phyloP scores from a whole-genome alignment of 495 filamentous ascomycete species.

The Thermochaetoides thermophila region DNA sequence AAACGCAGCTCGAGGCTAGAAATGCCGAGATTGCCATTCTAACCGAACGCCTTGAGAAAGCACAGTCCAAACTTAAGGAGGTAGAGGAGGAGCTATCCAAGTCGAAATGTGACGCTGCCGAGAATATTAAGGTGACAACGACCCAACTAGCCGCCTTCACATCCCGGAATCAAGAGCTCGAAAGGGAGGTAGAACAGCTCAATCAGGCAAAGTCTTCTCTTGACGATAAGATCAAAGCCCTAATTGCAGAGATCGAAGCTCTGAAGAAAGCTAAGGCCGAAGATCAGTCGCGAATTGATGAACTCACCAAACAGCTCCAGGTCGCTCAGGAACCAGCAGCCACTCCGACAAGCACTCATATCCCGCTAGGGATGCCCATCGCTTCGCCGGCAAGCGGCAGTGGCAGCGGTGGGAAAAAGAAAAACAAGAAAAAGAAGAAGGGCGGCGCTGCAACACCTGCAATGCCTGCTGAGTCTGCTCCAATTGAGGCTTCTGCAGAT shows the following conservation, averaged over 20 bases:
- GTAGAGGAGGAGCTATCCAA: constrained; percentile 37
- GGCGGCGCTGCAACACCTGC: constrained; percentile 29
- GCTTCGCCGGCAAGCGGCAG: constrained; percentile 4
- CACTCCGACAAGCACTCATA: too few species aligned
- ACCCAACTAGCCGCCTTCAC: constrained; percentile 12
- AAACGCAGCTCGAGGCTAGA: constrained; percentile 33
- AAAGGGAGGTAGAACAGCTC: constrained; percentile 18
- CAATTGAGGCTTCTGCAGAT: constrained; percentile 13
- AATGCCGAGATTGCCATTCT: constrained; percentile 32
- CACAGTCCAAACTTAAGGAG: constrained; percentile 35
- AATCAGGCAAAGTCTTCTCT: constrained; percentile 18
- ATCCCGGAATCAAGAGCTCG: constrained; percentile 24
- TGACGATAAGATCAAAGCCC: constrained; percentile 16
- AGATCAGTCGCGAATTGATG: constrained; percentile 17
- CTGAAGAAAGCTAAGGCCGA: constrained; percentile 22
- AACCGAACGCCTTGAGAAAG: constrained; percentile 35
- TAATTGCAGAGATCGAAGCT: constrained; percentile 22
- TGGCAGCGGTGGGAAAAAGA: constrained; percentile 46
- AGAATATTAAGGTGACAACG: constrained; percentile 25
- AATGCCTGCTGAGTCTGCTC: constrained; percentile 11
- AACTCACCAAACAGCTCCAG: constrained; percentile 24
- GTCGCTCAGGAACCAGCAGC: constrained; percentile 5
- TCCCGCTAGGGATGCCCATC: too few species aligned
- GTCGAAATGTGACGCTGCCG: constrained; percentile 13
- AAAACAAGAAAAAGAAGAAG: constrained; percentile 87